Evolutionary conservation across 1,284 basidiomycete species (phyloP).

Genomic region (Mycosarcoma mackinlayi): DNA sequence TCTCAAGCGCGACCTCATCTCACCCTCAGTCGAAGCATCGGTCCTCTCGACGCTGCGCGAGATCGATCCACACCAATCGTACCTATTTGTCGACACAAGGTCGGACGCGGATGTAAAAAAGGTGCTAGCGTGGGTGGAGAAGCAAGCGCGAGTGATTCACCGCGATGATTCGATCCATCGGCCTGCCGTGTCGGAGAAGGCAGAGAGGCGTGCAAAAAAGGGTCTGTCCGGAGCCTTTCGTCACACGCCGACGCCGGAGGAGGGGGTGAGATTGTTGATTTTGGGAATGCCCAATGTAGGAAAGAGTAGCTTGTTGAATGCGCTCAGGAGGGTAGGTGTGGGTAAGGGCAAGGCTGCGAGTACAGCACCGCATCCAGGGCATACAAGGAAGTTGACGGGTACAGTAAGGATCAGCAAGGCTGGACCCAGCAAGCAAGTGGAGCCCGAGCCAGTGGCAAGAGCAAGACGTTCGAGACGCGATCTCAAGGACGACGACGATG

Average conservation of each 20-base stretch:
- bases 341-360: constrained; percentile 86
- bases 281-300: constrained; percentile 97
- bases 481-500: not conserved
- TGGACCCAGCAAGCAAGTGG: constrained; percentile 27
- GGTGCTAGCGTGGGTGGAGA: constrained; percentile 69
- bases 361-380: constrained; percentile 82
- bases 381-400: constrained; percentile 65
- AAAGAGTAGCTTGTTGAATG: constrained; percentile 92
- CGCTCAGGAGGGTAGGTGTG: constrained; percentile 87
- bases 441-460: constrained; percentile 5
- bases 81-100: constrained; percentile 72
- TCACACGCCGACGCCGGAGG: constrained; percentile 63
- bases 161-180: constrained; percentile 7
- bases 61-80: constrained; percentile 69
- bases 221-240: constrained; percentile 64
- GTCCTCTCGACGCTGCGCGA: constrained; percentile 70
- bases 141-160: constrained; percentile 32
- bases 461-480: not conserved
- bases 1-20: constrained; percentile 91
- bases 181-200: constrained; percentile 16
- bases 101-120: constrained; percentile 70
- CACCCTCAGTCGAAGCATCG: constrained; percentile 79
- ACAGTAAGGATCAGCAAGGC: constrained; percentile 64
- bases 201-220: constrained; percentile 42
- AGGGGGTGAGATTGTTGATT: constrained; percentile 63